A percentile compares a stretch with the other conserved stretches of the same genome.
phyloP scores from a whole-genome alignment of 192 early-diverging fungal species.

The Thamnidium elegans region DNA sequence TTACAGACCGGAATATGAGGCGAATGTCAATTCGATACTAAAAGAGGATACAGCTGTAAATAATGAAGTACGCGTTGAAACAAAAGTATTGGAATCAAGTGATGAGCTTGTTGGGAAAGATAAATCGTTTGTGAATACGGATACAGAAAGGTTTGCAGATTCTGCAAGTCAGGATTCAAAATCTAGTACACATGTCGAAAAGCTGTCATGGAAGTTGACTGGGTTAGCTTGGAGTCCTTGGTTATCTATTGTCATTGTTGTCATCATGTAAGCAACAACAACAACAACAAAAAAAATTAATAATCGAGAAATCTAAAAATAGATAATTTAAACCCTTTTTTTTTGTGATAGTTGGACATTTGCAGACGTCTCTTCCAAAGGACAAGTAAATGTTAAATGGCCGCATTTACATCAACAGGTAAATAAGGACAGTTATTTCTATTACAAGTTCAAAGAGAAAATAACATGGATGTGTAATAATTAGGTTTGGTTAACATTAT shows the following conservation, averaged over 20 bases:
- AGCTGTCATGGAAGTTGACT: conserved; percentile 21
- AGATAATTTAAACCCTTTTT: background rate
- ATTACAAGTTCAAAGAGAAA: no score
- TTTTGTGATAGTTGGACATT: conserved; percentile 25
- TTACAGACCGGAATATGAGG: conserved; percentile 31
- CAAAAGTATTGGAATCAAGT: no score
- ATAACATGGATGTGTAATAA: no score
- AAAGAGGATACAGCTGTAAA: background rate
- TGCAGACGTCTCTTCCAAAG: conserved; percentile 16
- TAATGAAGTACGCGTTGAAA: no score
- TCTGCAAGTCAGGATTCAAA: no score
- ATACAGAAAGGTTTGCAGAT: no score
- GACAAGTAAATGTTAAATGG: conserved; percentile 29
- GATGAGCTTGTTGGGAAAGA: no score
- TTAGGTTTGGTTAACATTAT: conserved; percentile 34
- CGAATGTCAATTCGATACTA: background rate
- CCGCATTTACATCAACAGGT: conserved; percentile 26
- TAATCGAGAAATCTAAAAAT: background rate
- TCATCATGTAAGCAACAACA: conserved; percentile 30
- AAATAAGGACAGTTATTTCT: background rate
- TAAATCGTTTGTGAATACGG: no score
- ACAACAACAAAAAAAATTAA: background rate
- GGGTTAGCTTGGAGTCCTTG: conserved; percentile 31
- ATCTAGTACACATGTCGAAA: background rate
- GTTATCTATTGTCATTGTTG: conserved; percentile 33